These are phyloP conservation scores for Fagus crenata DNA, from an alignment of 306 rosid species.

Conservation along the genomic window DNA sequence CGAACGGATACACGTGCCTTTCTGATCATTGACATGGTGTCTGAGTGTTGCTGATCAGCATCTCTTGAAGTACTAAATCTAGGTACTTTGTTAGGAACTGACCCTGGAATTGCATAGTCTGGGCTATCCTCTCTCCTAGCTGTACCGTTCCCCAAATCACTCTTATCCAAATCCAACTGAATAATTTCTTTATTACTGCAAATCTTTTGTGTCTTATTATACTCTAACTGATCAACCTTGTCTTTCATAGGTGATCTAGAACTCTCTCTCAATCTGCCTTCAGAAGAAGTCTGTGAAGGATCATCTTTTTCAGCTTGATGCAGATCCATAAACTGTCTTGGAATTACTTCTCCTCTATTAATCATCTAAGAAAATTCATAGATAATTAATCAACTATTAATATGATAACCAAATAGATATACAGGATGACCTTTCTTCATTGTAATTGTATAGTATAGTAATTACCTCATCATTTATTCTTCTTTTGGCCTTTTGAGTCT, in stretches of 20 bases:
- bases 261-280: slow-evolving; percentile 28
- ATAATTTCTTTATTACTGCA: background rate
- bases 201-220: slow-evolving; percentile 16
- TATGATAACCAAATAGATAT: background rate
- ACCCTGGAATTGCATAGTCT: slow-evolving; percentile 24
- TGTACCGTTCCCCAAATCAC: slow-evolving; percentile 15
- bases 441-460: background rate
- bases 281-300: slow-evolving; percentile 28
- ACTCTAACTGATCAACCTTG: slow-evolving; percentile 36
- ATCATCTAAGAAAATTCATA: slow-evolving; percentile 26
- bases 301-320: slow-evolving; percentile 31
- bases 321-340: slow-evolving; percentile 42
- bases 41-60: slow-evolving; percentile 39
- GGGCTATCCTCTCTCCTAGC: slow-evolving; percentile 9
- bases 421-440: background rate
- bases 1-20: slow-evolving; percentile 69
- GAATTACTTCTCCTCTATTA: slow-evolving; percentile 21
- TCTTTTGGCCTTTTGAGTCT: background rate
- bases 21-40: slow-evolving; percentile 54
- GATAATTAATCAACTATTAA: background rate
- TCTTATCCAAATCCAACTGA: slow-evolving; percentile 16
- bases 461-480: slow-evolving; percentile 22
- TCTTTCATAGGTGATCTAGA: slow-evolving; percentile 11
- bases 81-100: slow-evolving; percentile 40
- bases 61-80: slow-evolving; percentile 29